A percentile compares a stretch with the other conserved stretches of the same genome.
phyloP scores from a whole-genome alignment of 2,329 filamentous ascomycete genomes.

The Aspergillus persii region DNA sequence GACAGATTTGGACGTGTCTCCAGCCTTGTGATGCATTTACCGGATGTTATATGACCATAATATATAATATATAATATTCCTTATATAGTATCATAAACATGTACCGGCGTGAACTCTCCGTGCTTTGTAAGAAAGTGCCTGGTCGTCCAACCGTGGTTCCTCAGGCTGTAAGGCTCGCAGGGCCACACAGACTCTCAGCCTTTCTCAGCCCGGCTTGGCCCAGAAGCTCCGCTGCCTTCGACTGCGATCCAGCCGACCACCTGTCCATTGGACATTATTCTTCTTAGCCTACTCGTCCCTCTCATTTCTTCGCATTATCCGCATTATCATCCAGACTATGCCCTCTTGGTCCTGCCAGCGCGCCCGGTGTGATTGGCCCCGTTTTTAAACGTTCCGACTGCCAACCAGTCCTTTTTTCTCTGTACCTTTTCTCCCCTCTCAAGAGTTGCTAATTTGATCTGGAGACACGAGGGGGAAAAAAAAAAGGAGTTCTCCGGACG shows the following conservation, averaged over 20 bases:
- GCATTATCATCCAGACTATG: neutral
- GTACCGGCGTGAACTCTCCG: too few relatives aligned
- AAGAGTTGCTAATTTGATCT: neutral
- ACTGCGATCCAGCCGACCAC: neutral
- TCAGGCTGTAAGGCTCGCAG: neutral
- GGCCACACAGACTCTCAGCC: neutral
- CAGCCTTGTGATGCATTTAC: too few relatives aligned
- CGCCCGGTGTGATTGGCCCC: neutral
- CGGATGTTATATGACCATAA: too few relatives aligned
- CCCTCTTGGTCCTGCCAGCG: neutral
- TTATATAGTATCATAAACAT: too few relatives aligned
- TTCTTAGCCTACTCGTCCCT: neutral
- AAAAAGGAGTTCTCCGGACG: neutral
- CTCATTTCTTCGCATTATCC: neutral
- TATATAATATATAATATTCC: too few relatives aligned
- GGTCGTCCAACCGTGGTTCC: neutral
- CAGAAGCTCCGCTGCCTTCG: neutral
- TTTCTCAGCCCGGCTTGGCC: neutral
- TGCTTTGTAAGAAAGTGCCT: too few relatives aligned
- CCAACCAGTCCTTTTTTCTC: neutral
- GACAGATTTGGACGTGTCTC: too few relatives aligned
- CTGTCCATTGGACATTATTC: neutral
- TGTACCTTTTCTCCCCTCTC: neutral
- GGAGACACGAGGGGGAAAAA: neutral
- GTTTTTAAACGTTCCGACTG: neutral